Conservation (phyloP, 2,329 filamentous ascomycete species). For the Calonectria pauciramosa region DNA sequence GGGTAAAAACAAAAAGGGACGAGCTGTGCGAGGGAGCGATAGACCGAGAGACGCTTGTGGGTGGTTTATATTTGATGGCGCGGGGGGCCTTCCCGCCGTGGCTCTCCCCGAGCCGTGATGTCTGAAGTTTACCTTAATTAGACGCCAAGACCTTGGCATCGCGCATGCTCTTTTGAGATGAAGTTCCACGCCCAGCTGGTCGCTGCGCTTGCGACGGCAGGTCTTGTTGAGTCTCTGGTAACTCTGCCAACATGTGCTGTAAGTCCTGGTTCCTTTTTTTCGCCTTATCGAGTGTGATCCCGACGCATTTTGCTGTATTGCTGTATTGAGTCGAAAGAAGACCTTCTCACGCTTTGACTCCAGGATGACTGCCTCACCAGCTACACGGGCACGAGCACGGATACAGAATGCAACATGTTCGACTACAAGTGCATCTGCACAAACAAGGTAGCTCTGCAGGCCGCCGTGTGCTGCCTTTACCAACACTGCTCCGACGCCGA, state of each 20-base stretch:
- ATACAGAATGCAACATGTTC: slow-evolving; percentile 6
- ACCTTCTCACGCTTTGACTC: background rate
- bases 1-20: background rate
- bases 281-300: background rate
- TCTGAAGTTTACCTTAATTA: slow-evolving; percentile 2
- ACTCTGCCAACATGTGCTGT: slow-evolving; percentile 18
- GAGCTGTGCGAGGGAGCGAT: background rate
- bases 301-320: background rate
- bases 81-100: background rate
- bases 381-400: background rate
- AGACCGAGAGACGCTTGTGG: background rate
- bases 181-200: slow-evolving; percentile 4
- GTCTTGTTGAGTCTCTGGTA: background rate
- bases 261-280: background rate
- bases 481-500: slow-evolving; percentile 19
- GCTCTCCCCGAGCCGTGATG: background rate
- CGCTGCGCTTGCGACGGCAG: background rate
- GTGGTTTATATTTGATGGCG: background rate
- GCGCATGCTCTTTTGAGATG: background rate
- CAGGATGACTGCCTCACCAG: background rate
- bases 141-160: background rate
- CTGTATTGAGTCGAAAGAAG: background rate
- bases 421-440: slow-evolving; percentile 22
- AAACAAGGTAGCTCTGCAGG: background rate
- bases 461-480: slow-evolving; percentile 20